Conservation (phyloP, 2,329 filamentous ascomycete species). For the Diaporthe citri region DNA sequence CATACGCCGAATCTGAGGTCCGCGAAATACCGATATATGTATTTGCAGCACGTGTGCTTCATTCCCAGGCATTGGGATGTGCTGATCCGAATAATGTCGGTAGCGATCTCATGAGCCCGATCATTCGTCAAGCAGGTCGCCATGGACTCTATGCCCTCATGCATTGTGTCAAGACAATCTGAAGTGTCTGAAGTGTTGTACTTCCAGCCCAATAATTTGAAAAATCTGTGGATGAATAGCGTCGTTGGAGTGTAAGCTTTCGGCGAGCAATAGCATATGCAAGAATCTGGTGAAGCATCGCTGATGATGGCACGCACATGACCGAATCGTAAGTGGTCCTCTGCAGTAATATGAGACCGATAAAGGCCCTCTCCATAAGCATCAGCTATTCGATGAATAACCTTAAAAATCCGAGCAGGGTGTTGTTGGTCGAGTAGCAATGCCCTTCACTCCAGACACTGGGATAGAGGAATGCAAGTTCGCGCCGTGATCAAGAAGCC, state of each 20-base stretch:
- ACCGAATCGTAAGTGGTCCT: neutral
- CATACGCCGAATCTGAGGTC: rapidly evolving
- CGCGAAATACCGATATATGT: neutral
- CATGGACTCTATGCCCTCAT: neutral
- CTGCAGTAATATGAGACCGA: neutral
- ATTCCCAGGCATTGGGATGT: neutral
- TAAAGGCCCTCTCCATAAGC: neutral
- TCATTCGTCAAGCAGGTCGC: neutral
- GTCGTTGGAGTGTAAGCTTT: neutral
- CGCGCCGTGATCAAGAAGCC: neutral
- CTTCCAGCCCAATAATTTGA: neutral
- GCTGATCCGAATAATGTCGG: neutral
- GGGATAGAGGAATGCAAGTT: neutral
- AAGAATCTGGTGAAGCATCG: neutral
- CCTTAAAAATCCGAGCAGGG: neutral
- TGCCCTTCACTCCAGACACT: neutral
- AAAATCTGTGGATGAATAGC: neutral
- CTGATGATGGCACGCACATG: neutral
- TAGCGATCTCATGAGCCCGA: neutral
- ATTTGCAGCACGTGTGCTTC: neutral
- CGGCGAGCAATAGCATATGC: neutral
- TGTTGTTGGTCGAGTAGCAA: neutral
- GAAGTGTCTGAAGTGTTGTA: neutral
- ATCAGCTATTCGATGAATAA: neutral
- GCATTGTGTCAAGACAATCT: neutral